Evolutionary conservation across 139 green algal genomes (phyloP).

Genomic region (Spirogloea muscicola): DNA sequence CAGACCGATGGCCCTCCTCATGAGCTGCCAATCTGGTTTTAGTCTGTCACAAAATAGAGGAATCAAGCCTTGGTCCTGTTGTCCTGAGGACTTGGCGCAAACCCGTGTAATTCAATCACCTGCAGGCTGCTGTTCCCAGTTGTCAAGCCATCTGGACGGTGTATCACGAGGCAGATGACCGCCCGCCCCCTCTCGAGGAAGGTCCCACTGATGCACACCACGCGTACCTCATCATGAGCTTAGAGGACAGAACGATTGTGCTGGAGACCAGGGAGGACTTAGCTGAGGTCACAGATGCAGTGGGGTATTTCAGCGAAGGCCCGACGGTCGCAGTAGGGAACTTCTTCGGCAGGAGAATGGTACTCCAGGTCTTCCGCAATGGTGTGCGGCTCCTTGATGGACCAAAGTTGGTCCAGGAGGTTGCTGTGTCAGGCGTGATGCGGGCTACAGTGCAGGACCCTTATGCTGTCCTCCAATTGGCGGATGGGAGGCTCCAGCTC

Average conservation of each 20-base stretch:
- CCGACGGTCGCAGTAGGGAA: conserved; percentile 71
- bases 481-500: too few species aligned
- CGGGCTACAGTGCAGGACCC: too few species aligned
- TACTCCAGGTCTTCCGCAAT: conserved; percentile 57
- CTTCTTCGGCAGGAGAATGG: conserved; percentile 56
- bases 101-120: too few species aligned
- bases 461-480: too few species aligned
- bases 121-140: too few species aligned
- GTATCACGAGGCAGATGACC: conserved; percentile 52
- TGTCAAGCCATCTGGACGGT: conserved; percentile 68
- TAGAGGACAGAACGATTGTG: conserved; percentile 48
- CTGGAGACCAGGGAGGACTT: conserved; percentile 69
- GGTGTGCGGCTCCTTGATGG: conserved; percentile 64
- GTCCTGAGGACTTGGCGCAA: too few species aligned
- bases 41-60: too few species aligned
- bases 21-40: neutral
- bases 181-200: too few species aligned
- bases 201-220: too few species aligned
- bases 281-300: conserved; percentile 58
- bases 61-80: too few species aligned
- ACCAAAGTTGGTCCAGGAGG: conserved; percentile 24
- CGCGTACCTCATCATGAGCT: conserved; percentile 70
- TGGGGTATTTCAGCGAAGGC: conserved; percentile 53
- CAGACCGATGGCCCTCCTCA: neutral
- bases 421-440: too few species aligned